Percentiles rank a stretch among this genome's conserved stretches.
phyloP scores from a whole-genome alignment of 441 rosid genomes.

The Flueggea neowawraea region DNA sequence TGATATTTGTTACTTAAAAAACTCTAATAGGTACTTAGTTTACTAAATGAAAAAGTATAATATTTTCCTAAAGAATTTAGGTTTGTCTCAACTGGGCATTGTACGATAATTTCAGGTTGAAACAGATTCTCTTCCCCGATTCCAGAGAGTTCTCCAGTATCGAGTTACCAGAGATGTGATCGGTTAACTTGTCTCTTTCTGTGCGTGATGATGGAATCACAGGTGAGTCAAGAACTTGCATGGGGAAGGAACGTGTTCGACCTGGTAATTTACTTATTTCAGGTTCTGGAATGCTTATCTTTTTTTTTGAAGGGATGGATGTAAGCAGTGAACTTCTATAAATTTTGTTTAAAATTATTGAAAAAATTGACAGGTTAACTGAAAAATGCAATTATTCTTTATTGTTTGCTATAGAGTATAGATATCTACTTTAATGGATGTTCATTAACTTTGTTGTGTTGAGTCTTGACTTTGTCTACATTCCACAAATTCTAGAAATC shows the following conservation, averaged over 20 bases:
- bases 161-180: slow-evolving; percentile 70
- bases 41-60: too few relatives aligned
- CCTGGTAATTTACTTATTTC: slow-evolving; percentile 59
- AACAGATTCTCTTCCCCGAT: slow-evolving; percentile 58
- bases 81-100: slow-evolving; percentile 8
- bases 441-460: too few relatives aligned
- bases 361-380: too few relatives aligned
- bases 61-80: not conserved
- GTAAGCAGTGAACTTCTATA: not conserved
- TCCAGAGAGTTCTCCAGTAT: slow-evolving; percentile 82
- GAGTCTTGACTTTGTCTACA: too few relatives aligned
- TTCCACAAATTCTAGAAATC: too few relatives aligned
- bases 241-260: slow-evolving; percentile 84
- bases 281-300: slow-evolving; percentile 2
- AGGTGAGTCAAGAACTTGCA: slow-evolving; percentile 88
- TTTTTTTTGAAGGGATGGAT: not conserved
- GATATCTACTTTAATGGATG: too few relatives aligned
- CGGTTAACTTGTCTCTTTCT: slow-evolving; percentile 89
- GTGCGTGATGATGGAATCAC: slow-evolving; percentile 84
- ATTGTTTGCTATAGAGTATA: too few relatives aligned
- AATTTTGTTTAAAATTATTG: not conserved
- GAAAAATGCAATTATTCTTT: too few relatives aligned
- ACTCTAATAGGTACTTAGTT: too few relatives aligned
- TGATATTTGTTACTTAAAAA: too few relatives aligned
- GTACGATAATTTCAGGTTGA: slow-evolving; percentile 49